Percentiles rank a stretch among this genome's conserved stretches.
Conservation (phyloP, 495 filamentous ascomycete genomes). For the Letharia columbiana region DNA sequence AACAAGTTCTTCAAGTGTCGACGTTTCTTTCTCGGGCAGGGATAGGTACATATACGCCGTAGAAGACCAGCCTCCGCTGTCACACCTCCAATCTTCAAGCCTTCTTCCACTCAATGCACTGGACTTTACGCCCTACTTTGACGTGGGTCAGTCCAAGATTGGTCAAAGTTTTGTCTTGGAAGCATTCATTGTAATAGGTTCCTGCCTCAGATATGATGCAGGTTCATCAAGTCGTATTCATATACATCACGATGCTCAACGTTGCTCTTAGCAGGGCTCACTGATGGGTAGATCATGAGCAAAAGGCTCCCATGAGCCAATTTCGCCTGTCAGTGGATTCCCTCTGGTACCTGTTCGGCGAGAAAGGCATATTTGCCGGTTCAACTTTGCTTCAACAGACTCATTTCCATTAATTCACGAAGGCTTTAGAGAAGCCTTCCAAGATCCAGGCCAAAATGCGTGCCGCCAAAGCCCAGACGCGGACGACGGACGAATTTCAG, state of each 20-base stretch:
- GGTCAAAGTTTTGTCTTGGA: background rate
- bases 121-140: background rate
- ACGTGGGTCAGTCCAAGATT: background rate
- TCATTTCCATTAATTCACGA: background rate
- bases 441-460: background rate
- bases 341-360: background rate
- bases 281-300: background rate
- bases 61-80: background rate
- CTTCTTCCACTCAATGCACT: background rate
- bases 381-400: background rate
- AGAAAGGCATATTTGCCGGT: background rate
- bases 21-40: background rate
- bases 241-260: background rate
- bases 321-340: no score
- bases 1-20: background rate
- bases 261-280: background rate
- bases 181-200: background rate
- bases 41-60: background rate
- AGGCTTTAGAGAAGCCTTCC: background rate
- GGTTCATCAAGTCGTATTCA: background rate
- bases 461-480: background rate
- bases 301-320: background rate
- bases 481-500: slow-evolving; percentile 38
- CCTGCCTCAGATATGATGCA: background rate
- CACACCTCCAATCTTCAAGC: background rate